Conservation (phyloP, 2,329 filamentous ascomycete species). For the Cladophialophora bantiana region DNA sequence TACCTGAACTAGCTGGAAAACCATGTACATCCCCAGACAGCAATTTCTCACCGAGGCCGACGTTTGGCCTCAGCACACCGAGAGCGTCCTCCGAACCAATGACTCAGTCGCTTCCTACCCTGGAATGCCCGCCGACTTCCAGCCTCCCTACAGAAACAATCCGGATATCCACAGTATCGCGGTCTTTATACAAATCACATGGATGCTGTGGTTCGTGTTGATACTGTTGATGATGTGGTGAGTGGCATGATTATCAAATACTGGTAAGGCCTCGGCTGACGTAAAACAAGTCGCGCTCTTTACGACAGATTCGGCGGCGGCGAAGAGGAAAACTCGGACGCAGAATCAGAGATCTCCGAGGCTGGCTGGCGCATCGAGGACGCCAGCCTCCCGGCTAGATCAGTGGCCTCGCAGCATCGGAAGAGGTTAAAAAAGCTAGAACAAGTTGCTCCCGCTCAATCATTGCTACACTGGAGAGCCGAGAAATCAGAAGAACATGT, state of each 20-base stretch:
- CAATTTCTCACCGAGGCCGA: slow-evolving; percentile 9
- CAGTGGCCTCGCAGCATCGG: slow-evolving; percentile 27
- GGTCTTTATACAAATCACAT: slow-evolving; percentile 16
- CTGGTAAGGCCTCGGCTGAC: background rate
- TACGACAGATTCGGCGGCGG: slow-evolving; percentile 16
- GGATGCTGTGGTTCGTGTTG: slow-evolving; percentile 20
- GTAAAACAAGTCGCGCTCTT: slow-evolving; percentile 14
- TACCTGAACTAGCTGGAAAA: background rate
- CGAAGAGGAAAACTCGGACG: slow-evolving; percentile 26
- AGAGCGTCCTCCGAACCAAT: background rate
- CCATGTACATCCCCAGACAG: slow-evolving; percentile 29
- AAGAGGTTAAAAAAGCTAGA: slow-evolving; percentile 34
- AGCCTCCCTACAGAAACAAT: slow-evolving; percentile 13
- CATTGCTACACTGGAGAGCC: slow-evolving; percentile 30
- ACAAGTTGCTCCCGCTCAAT: slow-evolving; percentile 31
- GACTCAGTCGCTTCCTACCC: slow-evolving; percentile 11
- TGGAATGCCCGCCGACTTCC: slow-evolving; percentile 6
- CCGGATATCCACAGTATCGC: slow-evolving; percentile 16
- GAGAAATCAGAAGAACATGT: slow-evolving; percentile 30
- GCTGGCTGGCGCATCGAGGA: slow-evolving; percentile 32
- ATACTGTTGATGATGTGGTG: slow-evolving; percentile 20
- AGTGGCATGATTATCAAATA: background rate
- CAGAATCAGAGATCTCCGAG: slow-evolving; percentile 25
- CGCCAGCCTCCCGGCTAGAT: slow-evolving; percentile 5
- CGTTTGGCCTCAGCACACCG: background rate